These are phyloP conservation scores for Dipteronia sinensis DNA, from an alignment of 345 rosid species.

Conservation along the genomic window DNA sequence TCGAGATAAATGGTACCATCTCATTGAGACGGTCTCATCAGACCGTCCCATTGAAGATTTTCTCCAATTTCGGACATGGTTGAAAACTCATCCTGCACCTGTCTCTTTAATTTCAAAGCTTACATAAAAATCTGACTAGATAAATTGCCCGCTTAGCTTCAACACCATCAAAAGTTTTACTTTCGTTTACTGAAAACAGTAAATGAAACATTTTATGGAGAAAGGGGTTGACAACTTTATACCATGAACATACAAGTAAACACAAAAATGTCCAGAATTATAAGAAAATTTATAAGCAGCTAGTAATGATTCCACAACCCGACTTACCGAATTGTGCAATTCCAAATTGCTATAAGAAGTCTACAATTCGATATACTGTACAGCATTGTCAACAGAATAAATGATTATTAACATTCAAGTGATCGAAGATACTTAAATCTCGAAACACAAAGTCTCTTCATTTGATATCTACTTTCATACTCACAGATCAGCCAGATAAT, in stretches of 20 bases:
- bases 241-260: background rate
- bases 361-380: background rate
- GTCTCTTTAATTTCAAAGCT: background rate
- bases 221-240: too few relatives aligned
- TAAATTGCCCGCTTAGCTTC: background rate
- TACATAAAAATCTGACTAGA: background rate
- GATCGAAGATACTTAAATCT: background rate
- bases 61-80: too few relatives aligned
- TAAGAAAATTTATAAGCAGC: background rate
- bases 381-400: constrained; percentile 9
- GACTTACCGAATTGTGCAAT: background rate
- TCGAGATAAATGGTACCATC: too few relatives aligned
- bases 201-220: background rate
- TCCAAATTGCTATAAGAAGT: background rate
- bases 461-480: constrained; percentile 1
- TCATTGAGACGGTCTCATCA: too few relatives aligned
- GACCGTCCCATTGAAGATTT: too few relatives aligned
- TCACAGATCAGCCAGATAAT: constrained; percentile 22
- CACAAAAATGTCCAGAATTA: background rate
- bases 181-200: background rate
- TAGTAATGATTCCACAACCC: background rate
- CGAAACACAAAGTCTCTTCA: background rate
- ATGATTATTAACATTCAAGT: background rate
- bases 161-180: background rate
- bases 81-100: background rate